Conservation (phyloP, 345 rosid species). For the Salix purpurea region DNA sequence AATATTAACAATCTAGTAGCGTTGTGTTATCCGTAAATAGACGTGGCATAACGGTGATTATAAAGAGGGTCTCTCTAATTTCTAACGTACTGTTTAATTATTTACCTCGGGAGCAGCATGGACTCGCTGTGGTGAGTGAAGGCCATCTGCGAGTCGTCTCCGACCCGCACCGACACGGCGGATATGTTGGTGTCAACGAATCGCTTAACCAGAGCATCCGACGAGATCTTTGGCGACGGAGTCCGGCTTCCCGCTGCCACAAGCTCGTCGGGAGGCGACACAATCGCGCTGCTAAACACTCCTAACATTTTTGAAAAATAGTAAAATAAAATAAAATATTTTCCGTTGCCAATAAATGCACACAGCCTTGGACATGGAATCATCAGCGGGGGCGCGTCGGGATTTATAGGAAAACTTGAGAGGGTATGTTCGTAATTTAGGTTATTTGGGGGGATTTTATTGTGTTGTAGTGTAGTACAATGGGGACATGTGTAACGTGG, state of each 20-base stretch:
- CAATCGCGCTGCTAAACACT: slow-evolving; percentile 67
- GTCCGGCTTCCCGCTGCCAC: slow-evolving; percentile 94
- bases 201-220: slow-evolving; percentile 54
- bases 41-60: too few species aligned
- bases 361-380: slow-evolving; percentile 18
- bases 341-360: not conserved
- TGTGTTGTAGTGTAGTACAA: not conserved
- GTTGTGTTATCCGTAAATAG: too few species aligned
- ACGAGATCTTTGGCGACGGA: slow-evolving; percentile 76
- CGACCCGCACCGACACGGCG: slow-evolving; percentile 64
- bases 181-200: slow-evolving; percentile 56
- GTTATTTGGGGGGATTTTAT: not conserved
- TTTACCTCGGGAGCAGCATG: slow-evolving; percentile 69
- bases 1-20: too few species aligned
- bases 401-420: slow-evolving; percentile 19
- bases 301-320: slow-evolving; percentile 58
- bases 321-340: not conserved
- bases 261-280: slow-evolving; percentile 91
- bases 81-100: not conserved
- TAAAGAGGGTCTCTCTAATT: too few species aligned
- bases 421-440: slow-evolving; percentile 19
- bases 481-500: slow-evolving; percentile 14
- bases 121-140: slow-evolving; percentile 75
- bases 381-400: not conserved
- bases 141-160: slow-evolving; percentile 66